Evolutionary conservation across 192 early-diverging fungal species (phyloP).

Genomic region (Podila minutissima): DNA sequence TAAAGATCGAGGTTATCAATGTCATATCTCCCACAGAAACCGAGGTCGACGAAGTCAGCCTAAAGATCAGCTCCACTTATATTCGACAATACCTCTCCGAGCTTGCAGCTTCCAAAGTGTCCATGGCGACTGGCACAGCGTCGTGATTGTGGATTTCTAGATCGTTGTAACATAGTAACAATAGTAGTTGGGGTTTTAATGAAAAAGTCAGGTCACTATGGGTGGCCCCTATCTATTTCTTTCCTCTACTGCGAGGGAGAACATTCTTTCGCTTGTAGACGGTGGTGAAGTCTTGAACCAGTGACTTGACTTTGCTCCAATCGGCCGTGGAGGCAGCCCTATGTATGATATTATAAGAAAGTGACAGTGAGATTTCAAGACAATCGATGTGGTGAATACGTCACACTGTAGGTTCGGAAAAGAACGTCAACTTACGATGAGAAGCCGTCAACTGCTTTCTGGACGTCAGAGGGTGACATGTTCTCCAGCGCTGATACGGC

Average conservation of each 20-base stretch:
- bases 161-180: neutral
- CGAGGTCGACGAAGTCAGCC: conserved; percentile 43
- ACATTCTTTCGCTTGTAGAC: conserved; percentile 64
- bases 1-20: conserved; percentile 80
- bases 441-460: conserved; percentile 65
- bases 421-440: conserved; percentile 58
- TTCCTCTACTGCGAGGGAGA: conserved; percentile 30
- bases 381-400: conserved; percentile 1
- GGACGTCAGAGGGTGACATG: conserved; percentile 55
- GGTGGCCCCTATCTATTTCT: conserved; percentile 15
- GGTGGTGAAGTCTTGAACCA: conserved; percentile 67
- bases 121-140: neutral
- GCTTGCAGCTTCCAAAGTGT: neutral
- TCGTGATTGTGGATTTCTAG: too few species aligned
- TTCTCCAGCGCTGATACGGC: conserved; percentile 57
- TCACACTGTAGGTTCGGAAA: neutral
- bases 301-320: conserved; percentile 60
- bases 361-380: neutral
- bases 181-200: neutral
- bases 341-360: neutral
- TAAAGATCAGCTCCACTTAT: conserved; percentile 85
- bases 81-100: conserved; percentile 70
- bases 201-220: neutral
- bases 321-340: conserved; percentile 63
- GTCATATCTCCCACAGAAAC: conserved; percentile 62